A percentile compares a stretch with the other conserved stretches of the same genome.
phyloP scores from a whole-genome alignment of 371 early-diverging fungal species.

The Rhizopus arrhizus region DNA sequence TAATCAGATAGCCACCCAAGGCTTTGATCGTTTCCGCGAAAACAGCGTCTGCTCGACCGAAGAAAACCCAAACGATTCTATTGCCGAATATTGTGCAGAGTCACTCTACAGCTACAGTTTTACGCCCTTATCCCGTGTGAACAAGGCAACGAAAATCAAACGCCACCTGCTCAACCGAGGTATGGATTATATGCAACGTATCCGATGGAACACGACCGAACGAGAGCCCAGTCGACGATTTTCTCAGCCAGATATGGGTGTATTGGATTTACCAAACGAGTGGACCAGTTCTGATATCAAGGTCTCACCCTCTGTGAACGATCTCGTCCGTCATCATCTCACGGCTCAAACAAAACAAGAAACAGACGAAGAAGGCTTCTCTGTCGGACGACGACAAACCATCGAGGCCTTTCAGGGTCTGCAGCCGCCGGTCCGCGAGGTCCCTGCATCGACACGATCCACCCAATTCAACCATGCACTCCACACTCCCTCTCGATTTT shows the following conservation, averaged over 20 bases:
- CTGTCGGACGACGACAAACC: constrained; percentile 22
- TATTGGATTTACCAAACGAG: constrained; percentile 24
- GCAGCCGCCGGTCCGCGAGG: constrained; percentile 30
- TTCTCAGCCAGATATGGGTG: constrained; percentile 44
- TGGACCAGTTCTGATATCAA: constrained; percentile 8
- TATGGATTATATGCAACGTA: constrained; percentile 61
- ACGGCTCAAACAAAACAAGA: background rate
- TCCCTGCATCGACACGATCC: constrained; percentile 5
- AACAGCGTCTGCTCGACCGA: background rate
- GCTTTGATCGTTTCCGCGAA: constrained; percentile 25
- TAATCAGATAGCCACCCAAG: constrained; percentile 7
- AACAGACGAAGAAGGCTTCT: constrained; percentile 12
- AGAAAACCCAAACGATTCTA: constrained; percentile 11
- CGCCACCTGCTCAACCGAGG: constrained; percentile 51
- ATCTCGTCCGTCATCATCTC: constrained; percentile 5
- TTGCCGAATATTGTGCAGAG: constrained; percentile 41
- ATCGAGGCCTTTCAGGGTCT: constrained; percentile 8
- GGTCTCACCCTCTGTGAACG: constrained; percentile 14
- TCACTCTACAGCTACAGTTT: constrained; percentile 66
- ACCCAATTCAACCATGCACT: constrained; percentile 42
- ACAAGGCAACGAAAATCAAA: constrained; percentile 41
- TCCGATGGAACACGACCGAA: constrained; percentile 51
- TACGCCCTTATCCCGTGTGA: constrained; percentile 46
- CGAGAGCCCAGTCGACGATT: constrained; percentile 40
- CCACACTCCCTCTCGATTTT: constrained; percentile 66